These are phyloP conservation scores for Chamaecyparis obtusa DNA, from an alignment of 75 land plant species.

Conservation along the genomic window DNA sequence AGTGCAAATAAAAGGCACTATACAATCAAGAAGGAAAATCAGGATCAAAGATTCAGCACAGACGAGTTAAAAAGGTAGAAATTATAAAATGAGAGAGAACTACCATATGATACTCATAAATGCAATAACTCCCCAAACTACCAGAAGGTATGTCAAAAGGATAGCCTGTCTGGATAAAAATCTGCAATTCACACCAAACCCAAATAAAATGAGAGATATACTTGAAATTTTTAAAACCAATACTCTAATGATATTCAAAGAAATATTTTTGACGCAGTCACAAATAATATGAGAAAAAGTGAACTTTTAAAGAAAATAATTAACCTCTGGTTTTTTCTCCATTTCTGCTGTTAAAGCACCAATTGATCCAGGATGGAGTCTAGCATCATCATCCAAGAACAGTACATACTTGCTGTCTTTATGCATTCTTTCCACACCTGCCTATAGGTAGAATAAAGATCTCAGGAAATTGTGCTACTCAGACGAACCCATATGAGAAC, in stretches of 20 bases:
- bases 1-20: not conserved
- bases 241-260: not conserved
- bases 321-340: constrained; percentile 87
- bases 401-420: constrained; percentile 94
- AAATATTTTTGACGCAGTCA: not conserved
- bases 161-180: constrained; percentile 97
- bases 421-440: constrained; percentile 93
- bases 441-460: constrained; percentile 41
- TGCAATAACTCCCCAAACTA: constrained; percentile 97
- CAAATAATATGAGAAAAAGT: not conserved
- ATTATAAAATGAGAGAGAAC: not conserved
- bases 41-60: not conserved
- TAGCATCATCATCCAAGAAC: constrained; percentile 98
- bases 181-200: constrained; percentile 51
- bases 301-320: not conserved
- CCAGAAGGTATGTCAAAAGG: constrained; percentile 99
- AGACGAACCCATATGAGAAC: not conserved
- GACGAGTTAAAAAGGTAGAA: not conserved
- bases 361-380: constrained; percentile 93
- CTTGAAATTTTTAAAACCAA: not conserved
- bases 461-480: not conserved
- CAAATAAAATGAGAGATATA: constrained; percentile 14
- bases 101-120: constrained; percentile 99
- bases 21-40: not conserved
- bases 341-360: constrained; percentile 92